These are phyloP conservation scores for Mycena kentingensis DNA, from an alignment of 768 basidiomycete genomes.

Conservation along the genomic window DNA sequence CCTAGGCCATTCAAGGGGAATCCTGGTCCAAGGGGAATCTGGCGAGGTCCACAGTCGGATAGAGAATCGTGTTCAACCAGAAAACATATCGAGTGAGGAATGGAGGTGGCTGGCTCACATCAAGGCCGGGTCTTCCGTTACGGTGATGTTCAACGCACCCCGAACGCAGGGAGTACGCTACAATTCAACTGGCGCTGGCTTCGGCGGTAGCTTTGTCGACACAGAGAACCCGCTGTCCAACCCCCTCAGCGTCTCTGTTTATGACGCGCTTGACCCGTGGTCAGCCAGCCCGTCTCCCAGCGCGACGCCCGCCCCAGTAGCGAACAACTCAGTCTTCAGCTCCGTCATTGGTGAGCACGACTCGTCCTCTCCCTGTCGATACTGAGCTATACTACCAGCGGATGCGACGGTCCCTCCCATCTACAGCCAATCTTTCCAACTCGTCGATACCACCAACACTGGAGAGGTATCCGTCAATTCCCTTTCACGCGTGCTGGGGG, in stretches of 20 bases:
- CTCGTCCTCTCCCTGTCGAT: not conserved
- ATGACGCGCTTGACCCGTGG: slow-evolving; percentile 83
- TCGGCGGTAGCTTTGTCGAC: slow-evolving; percentile 74
- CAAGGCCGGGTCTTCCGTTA: not conserved
- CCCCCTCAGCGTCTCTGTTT: slow-evolving; percentile 70
- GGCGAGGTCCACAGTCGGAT: too few species aligned
- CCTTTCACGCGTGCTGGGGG: slow-evolving; percentile 75
- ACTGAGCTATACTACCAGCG: slow-evolving; percentile 42
- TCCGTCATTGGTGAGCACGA: slow-evolving; percentile 63
- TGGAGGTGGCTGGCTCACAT: too few species aligned
- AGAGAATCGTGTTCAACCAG: too few species aligned
- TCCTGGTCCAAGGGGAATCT: too few species aligned
- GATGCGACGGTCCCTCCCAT: slow-evolving; percentile 79
- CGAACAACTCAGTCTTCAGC: slow-evolving; percentile 56
- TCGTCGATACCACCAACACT: slow-evolving; percentile 67
- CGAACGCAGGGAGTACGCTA: slow-evolving; percentile 68
- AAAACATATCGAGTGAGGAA: too few species aligned
- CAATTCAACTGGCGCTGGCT: slow-evolving; percentile 55
- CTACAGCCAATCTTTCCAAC: slow-evolving; percentile 72
- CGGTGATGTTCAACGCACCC: slow-evolving; percentile 82
- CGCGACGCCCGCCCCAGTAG: slow-evolving; percentile 58
- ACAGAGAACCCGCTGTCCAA: slow-evolving; percentile 78
- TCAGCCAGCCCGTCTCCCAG: slow-evolving; percentile 73
- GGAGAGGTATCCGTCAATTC: slow-evolving; percentile 85
- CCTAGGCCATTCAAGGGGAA: too few species aligned